phyloP scores from a whole-genome alignment of 2,329 filamentous ascomycete genomes.

The Simplicillium aogashimaense region DNA sequence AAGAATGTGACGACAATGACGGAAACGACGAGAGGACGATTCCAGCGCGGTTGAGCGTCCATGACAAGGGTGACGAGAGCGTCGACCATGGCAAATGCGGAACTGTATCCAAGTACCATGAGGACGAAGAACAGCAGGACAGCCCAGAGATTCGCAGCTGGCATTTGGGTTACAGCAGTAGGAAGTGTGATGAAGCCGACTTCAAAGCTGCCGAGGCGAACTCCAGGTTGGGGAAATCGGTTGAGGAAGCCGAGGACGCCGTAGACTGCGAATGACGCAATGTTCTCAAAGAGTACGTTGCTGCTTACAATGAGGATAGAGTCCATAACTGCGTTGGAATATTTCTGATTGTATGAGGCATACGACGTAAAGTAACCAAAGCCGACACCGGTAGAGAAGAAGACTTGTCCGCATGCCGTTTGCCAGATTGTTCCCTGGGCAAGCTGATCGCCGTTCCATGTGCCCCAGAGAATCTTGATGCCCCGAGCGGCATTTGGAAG shows the following conservation, averaged over 20 bases:
- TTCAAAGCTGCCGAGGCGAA: conserved; percentile 40
- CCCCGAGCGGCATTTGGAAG: conserved; percentile 43
- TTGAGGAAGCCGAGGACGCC: conserved; percentile 42
- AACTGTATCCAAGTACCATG: conserved; percentile 47
- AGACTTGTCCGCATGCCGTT: conserved; percentile 49
- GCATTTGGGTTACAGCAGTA: conserved; percentile 45
- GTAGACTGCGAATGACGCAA: conserved; percentile 37
- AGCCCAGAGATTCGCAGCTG: conserved; percentile 47
- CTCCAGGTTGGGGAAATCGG: conserved; percentile 23
- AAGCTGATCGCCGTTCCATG: conserved; percentile 38
- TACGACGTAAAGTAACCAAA: conserved; percentile 51
- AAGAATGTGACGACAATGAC: conserved; percentile 37
- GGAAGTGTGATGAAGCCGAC: conserved; percentile 50
- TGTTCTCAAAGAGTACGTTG: conserved; percentile 47
- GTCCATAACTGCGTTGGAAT: conserved; percentile 50
- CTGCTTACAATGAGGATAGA: conserved; percentile 43
- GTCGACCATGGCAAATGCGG: conserved; percentile 50
- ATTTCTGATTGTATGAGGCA: conserved; percentile 46
- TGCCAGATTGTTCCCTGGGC: conserved; percentile 45
- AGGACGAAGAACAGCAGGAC: conserved; percentile 49
- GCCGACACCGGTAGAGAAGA: conserved; percentile 48
- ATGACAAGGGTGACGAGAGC: conserved; percentile 42
- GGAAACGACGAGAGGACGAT: conserved; percentile 38
- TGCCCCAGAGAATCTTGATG: conserved; percentile 34
- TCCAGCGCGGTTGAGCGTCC: conserved; percentile 38